Percentiles rank a stretch among this genome's conserved stretches.
phyloP scores from a whole-genome alignment of 176 grass and related monocot genomes.

The Triticum timopheevii region DNA sequence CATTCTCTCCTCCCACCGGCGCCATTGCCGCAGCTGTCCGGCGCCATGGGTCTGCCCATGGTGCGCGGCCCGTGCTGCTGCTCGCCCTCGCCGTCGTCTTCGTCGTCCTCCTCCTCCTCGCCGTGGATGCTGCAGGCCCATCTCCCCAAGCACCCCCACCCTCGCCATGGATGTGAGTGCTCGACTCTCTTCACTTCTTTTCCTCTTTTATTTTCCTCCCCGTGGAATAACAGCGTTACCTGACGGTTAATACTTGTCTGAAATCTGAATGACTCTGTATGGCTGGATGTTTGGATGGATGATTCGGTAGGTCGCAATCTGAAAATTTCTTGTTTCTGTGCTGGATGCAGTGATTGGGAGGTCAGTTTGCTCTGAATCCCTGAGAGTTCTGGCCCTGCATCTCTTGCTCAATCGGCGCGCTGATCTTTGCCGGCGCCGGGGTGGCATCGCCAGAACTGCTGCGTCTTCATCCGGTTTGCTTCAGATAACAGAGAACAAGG shows the following conservation, averaged over 20 bases:
- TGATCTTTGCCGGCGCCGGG: background rate
- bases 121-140: constrained; percentile 36
- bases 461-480: constrained; percentile 31
- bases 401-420: constrained; percentile 25
- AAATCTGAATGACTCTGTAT: background rate
- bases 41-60: constrained; percentile 39
- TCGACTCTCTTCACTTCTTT: background rate
- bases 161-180: constrained; percentile 26
- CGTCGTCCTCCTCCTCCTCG: background rate
- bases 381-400: constrained; percentile 28
- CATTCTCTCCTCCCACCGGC: background rate
- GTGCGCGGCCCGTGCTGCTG: constrained; percentile 25
- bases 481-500: constrained; percentile 34
- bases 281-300: background rate
- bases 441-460: background rate
- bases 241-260: too few relatives aligned
- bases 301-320: background rate
- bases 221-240: background rate
- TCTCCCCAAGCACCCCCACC: constrained; percentile 18
- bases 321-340: background rate
- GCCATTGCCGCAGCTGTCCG: background rate
- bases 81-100: background rate
- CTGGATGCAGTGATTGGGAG: constrained; percentile 32
- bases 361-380: constrained; percentile 17
- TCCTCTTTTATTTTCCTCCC: background rate